phyloP scores from a whole-genome alignment of 768 basidiomycete genomes.

The Kondoa subrosea region DNA sequence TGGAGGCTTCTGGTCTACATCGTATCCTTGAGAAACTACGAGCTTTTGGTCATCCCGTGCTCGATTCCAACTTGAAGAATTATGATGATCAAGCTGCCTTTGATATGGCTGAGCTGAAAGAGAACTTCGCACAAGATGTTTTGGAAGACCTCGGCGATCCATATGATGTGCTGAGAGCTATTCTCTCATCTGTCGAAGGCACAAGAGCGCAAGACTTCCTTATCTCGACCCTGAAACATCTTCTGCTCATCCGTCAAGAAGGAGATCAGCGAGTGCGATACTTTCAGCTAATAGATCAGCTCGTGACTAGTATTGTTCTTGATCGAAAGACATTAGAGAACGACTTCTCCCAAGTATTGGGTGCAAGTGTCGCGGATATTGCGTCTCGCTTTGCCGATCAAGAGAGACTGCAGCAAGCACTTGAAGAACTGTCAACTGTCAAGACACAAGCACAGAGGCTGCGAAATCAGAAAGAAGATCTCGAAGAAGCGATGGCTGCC shows the following conservation, averaged over 20 bases:
- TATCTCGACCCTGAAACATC: conserved; percentile 81
- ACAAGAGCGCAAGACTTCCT: conserved; percentile 69
- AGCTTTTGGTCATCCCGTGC: conserved; percentile 45
- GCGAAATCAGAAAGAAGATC: conserved; percentile 59
- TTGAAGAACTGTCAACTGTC: conserved; percentile 57
- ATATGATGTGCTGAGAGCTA: conserved; percentile 69
- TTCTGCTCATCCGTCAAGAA: conserved; percentile 77
- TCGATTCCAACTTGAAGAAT: conserved; percentile 50
- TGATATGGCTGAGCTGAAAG: conserved; percentile 55
- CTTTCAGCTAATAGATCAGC: conserved; percentile 75
- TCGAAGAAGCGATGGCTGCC: conserved; percentile 65
- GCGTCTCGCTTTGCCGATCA: conserved; percentile 80
- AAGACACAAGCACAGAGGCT: conserved; percentile 48
- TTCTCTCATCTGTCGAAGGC: conserved; percentile 58
- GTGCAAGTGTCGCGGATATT: conserved; percentile 72
- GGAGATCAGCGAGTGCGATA: conserved; percentile 67
- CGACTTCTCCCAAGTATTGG: conserved; percentile 54
- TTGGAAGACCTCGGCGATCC: conserved; percentile 61
- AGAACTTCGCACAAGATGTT: conserved; percentile 58
- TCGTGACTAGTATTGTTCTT: conserved; percentile 78
- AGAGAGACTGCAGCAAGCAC: conserved; percentile 59
- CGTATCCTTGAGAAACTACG: conserved; percentile 54
- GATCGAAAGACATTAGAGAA: conserved; percentile 49
- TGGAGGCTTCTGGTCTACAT: conserved; percentile 71
- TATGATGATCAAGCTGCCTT: conserved; percentile 50